Evolutionary conservation across 129 eudicot species (phyloP), one percentile per base, ranked within the genome.

Genomic region (Flaveria brownii): DNA sequence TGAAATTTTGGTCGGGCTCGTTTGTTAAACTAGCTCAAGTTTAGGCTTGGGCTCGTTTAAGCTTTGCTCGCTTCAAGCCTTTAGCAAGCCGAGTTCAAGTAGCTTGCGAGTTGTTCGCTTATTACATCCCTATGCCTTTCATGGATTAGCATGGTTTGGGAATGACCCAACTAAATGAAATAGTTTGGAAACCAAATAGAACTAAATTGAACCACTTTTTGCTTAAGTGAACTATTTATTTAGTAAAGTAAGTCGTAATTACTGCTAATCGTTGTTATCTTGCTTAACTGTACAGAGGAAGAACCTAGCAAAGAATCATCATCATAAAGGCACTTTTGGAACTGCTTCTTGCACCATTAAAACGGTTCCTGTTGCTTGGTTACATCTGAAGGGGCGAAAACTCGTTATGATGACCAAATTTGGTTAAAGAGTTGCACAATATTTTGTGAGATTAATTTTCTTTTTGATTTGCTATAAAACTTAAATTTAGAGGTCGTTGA

Each of bases 271-370:
- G 22, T 45, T 59, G 63, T 57, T 20, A 17, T 51, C 41, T 51
- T 70, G 2, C 16, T 51, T 51, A 28, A 13, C 66, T 73, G 45
- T 73, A 42, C 79, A 80, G 83, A 80, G 42, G 83, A 80, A 65
- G 83, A 80, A 66, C 79, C 75, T 1, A 59, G 74, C 59, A 47
- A 55, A 2, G 79, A 73, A 66, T 73, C 83, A 45, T 65, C 75
- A 1, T 65, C 75, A 1, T 73, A 64, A 70, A 13, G 70, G 45
- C 28, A 56, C 61, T 41, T 67, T 67, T 28, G 64, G 54, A 59
- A n/a, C 14, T 6, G 63, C 41, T 41, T 67, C 42, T 9, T 0
- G 13, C 57, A 23, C 10, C 6, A 9, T 55, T 47, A 22, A 55
- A 23, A 5, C 70, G 23, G 14, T 63, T 75, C 61, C 46, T 7